Conservation (phyloP, 495 filamentous ascomycete genomes). For the Amphirosellinia nigrospora region DNA sequence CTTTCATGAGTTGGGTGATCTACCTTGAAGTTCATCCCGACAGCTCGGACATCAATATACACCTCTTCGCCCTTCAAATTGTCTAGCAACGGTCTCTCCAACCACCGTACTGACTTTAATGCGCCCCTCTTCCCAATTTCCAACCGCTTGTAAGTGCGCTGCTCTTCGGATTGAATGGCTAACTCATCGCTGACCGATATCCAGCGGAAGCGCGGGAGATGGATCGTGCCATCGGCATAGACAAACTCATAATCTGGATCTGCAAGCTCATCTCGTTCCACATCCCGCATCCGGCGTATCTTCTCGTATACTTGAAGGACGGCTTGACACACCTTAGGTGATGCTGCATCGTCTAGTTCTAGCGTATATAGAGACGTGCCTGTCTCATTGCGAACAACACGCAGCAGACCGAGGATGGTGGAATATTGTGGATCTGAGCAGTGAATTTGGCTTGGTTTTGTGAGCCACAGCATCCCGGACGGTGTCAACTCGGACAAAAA, state of each 20-base stretch:
- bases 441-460: not conserved
- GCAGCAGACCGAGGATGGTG: not conserved
- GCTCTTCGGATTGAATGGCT: not conserved
- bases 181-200: not conserved
- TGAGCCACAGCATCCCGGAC: slow-evolving; percentile 10
- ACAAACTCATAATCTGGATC: slow-evolving; percentile 17
- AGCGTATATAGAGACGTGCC: not conserved
- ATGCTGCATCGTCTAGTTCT: slow-evolving; percentile 10
- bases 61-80: slow-evolving; percentile 15
- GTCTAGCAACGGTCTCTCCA: slow-evolving; percentile 1
- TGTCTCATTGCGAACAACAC: slow-evolving; percentile 12
- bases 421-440: slow-evolving; percentile 10
- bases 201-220: slow-evolving; percentile 22
- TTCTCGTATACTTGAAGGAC: slow-evolving; percentile 10
- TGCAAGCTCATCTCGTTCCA: not conserved
- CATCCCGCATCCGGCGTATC: not conserved
- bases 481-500: not conserved
- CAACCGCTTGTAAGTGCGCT: not conserved
- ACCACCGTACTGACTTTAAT: slow-evolving; percentile 7
- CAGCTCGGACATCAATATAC: not conserved
- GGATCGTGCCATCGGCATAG: not conserved
- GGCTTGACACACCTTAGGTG: not conserved
- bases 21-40: slow-evolving; percentile 26
- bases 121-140: slow-evolving; percentile 20
- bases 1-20: not conserved